Conservation (phyloP, 2,329 filamentous ascomycete species). For the Fusarium succisae region DNA sequence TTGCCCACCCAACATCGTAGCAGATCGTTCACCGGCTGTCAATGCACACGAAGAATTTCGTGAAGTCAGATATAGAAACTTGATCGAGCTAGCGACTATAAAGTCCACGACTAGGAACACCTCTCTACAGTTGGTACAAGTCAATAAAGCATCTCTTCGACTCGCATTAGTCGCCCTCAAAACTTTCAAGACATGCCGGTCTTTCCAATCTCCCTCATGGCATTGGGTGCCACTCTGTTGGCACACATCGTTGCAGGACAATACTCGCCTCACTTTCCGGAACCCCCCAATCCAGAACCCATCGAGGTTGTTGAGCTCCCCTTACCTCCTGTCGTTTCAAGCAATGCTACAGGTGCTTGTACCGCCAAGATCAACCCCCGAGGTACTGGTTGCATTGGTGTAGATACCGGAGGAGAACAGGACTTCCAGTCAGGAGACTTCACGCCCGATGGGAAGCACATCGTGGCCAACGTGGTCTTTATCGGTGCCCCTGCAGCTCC, state of each 20-base stretch:
- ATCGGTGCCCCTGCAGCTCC: slow-evolving; percentile 53
- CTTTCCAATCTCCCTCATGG: neutral
- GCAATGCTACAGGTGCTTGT: neutral
- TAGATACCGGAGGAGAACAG: neutral
- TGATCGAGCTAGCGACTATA: neutral
- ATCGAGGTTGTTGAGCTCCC: neutral
- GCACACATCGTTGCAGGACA: neutral
- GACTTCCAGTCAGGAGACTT: slow-evolving; percentile 42
- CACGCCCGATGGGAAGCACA: slow-evolving; percentile 54
- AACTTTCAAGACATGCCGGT: neutral
- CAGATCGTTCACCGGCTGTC: neutral
- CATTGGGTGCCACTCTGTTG: neutral
- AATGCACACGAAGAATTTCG: neutral
- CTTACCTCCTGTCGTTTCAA: neutral
- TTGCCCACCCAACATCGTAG: neutral
- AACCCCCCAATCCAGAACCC: neutral
- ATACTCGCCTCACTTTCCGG: neutral
- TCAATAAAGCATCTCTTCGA: neutral
- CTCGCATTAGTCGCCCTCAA: neutral
- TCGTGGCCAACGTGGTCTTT: slow-evolving; percentile 52
- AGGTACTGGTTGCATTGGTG: neutral
- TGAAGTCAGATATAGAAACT: neutral
- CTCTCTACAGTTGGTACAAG: neutral
- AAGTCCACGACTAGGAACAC: neutral
- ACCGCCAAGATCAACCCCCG: neutral